A percentile compares a stretch with the other conserved stretches of the same genome.
Conservation (phyloP, 2,329 filamentous ascomycete genomes). For the Xenosphaeropsis pyriputrescens region DNA sequence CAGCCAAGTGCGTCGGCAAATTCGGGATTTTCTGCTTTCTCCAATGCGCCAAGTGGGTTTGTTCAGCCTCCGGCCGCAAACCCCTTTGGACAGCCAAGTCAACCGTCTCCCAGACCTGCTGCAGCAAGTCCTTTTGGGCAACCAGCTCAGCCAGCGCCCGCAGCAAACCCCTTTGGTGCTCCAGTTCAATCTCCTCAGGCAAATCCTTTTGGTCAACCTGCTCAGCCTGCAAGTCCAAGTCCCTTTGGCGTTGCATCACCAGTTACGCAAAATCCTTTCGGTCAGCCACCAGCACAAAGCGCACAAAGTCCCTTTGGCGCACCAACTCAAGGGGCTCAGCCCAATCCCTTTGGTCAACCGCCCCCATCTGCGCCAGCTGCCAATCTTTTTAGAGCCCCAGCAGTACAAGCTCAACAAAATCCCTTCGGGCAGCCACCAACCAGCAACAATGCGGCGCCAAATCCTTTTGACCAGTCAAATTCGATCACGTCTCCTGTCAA, state of each 20-base stretch:
- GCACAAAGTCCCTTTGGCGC: conserved; percentile 3
- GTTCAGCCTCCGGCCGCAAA: conserved; percentile 5
- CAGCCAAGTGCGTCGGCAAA: conserved; percentile 11
- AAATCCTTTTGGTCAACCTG: conserved; percentile 22
- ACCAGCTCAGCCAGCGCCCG: conserved; percentile 4
- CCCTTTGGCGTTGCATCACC: conserved; percentile 26
- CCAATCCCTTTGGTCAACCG: conserved; percentile 19
- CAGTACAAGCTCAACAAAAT: conserved; percentile 8
- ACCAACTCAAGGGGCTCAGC: conserved; percentile 4
- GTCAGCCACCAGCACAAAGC: neutral
- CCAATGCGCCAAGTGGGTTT: conserved; percentile 11
- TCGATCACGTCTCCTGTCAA: conserved; percentile 5
- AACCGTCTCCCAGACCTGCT: conserved; percentile 3
- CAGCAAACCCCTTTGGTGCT: conserved; percentile 14
- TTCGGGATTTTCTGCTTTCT: conserved; percentile 16
- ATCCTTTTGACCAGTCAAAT: conserved; percentile 4
- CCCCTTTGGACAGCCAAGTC: conserved; percentile 15
- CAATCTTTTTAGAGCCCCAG: conserved; percentile 9
- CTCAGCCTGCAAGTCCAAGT: conserved; percentile 14
- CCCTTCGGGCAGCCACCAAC: conserved; percentile 19
- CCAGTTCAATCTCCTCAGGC: conserved; percentile 6
- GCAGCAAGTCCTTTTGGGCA: conserved; percentile 17
- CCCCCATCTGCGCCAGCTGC: conserved; percentile 11
- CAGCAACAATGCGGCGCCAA: conserved; percentile 3
- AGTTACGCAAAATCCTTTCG: conserved; percentile 6